Percentiles rank a stretch among this genome's conserved stretches.
Conservation (phyloP, 108 stramenopile genomes). For the Fistulifera pelliculosa region DNA sequence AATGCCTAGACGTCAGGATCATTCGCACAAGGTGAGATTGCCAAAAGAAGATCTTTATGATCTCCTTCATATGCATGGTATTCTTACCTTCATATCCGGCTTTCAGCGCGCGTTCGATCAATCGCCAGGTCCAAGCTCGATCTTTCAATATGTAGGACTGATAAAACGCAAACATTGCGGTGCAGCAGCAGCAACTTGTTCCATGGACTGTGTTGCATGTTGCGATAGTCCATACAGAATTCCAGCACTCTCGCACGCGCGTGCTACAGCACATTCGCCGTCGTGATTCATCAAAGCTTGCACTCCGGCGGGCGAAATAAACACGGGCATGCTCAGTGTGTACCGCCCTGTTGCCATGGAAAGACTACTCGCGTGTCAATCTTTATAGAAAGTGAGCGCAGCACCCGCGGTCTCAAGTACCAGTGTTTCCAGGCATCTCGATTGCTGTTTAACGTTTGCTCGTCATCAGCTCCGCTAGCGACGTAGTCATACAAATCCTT, state of each 20-base stretch:
- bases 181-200: constrained; percentile 49
- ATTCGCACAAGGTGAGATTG: neutral
- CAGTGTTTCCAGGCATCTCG: constrained; percentile 42
- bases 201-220: constrained; percentile 71
- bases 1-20: constrained; percentile 22
- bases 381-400: constrained; percentile 37
- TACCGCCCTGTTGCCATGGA: constrained; percentile 19
- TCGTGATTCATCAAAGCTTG: constrained; percentile 46
- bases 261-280: constrained; percentile 70
- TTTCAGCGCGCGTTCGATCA: constrained; percentile 49
- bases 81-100: constrained; percentile 41
- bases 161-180: constrained; percentile 39
- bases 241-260: constrained; percentile 34
- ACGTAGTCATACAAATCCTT: constrained; percentile 62
- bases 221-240: constrained; percentile 62
- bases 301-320: constrained; percentile 67
- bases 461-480: constrained; percentile 69
- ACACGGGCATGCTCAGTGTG: constrained; percentile 52
- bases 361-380: constrained; percentile 39
- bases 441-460: constrained; percentile 59
- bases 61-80: no score
- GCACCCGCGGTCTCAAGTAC: constrained; percentile 68
- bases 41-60: constrained; percentile 10
- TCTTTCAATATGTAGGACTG: constrained; percentile 75
- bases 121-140: constrained; percentile 37